Evolutionary conservation across 352 stramenopile genomes (phyloP), one percentile per base, ranked within the genome.

Genomic region (Plasmopara muralis): DNA sequence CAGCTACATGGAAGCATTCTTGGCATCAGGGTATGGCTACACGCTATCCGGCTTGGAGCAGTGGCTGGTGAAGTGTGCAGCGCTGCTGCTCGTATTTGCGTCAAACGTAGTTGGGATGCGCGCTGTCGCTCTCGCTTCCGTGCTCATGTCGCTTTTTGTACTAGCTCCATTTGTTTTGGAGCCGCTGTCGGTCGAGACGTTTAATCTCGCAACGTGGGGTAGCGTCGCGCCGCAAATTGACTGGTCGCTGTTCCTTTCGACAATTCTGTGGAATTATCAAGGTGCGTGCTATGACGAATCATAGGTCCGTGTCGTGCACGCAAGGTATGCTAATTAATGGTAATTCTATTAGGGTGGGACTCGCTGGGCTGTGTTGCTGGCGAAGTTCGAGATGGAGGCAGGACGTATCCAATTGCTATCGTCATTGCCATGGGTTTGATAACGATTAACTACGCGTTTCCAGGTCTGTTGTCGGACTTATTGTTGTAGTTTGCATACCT

Each of bases 251-350:
- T 93, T 93, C 56, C 69, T 91, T 28, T 89, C 78, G 4, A 90
- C 81, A 1, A 89, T 91, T 52, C 56, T 93, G 9, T 93, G 83
- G 83, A 91, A 89, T 55, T 89, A 89, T 45, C 83, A 93, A 77
- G 83, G 83, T 71, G 9, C 6, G 8, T 37, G 25, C 34, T 47
- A 47, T 39, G 42, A 16, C 9, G 20, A 14, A 37, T 12, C 0
- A 16, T 46, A 1, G 14, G 6, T 10, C 16, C 0, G 6, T 14
- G 41, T 18, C 15, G n/a, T n/a, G n/a, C n/a, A n/a, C n/a, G 30
- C 30, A 34, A 34, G 9, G 30, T 35, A 35, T 43, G 34, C 34
- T 25, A 16, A 37, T 38, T 43, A 25, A 30, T 46, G 30, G 12
- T n/a, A 3, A n/a, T 12, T 35, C 58, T 35, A 6, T 20, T 38